A percentile compares a stretch with the other conserved stretches of the same genome.
Evolutionary conservation across 1,284 basidiomycete species (phyloP).

Genomic region (Fomitopsis palustris): DNA sequence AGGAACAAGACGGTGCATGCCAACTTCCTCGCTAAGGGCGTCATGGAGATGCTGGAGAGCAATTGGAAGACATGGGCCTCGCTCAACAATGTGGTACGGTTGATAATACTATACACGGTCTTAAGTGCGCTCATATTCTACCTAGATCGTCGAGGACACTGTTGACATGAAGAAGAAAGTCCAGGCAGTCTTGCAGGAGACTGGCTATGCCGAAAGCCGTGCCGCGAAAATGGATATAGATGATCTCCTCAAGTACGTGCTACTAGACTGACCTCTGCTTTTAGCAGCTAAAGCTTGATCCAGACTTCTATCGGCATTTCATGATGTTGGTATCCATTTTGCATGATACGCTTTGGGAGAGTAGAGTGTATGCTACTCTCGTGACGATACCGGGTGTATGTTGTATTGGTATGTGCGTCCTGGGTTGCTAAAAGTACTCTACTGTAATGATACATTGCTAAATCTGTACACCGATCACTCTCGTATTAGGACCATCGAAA

Average conservation of each 20-base stretch:
- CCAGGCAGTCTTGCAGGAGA: constrained; percentile 70
- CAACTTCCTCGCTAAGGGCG: constrained; percentile 89
- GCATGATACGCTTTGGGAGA: constrained; percentile 35
- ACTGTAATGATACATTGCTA: constrained; percentile 4
- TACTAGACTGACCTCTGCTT: background rate
- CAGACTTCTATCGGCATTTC: constrained; percentile 74
- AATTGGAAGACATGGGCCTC: constrained; percentile 96
- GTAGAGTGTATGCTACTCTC: background rate
- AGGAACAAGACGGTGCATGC: constrained; percentile 91
- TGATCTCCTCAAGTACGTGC: constrained; percentile 65
- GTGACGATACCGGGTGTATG: background rate
- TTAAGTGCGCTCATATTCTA: background rate
- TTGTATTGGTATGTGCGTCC: background rate
- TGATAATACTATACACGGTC: background rate
- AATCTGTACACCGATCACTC: background rate
- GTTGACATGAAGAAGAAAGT: constrained; percentile 72
- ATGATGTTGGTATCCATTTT: constrained; percentile 82
- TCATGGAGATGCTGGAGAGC: constrained; percentile 90
- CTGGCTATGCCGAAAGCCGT: constrained; percentile 62
- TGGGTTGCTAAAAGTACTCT: constrained; percentile 6
- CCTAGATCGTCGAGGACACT: constrained; percentile 70
- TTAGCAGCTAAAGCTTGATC: background rate
- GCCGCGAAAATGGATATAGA: constrained; percentile 83
- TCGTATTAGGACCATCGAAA: background rate
- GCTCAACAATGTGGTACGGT: constrained; percentile 67